Conservation (phyloP, 306 rosid genomes). For the Cicer arietinum region DNA sequence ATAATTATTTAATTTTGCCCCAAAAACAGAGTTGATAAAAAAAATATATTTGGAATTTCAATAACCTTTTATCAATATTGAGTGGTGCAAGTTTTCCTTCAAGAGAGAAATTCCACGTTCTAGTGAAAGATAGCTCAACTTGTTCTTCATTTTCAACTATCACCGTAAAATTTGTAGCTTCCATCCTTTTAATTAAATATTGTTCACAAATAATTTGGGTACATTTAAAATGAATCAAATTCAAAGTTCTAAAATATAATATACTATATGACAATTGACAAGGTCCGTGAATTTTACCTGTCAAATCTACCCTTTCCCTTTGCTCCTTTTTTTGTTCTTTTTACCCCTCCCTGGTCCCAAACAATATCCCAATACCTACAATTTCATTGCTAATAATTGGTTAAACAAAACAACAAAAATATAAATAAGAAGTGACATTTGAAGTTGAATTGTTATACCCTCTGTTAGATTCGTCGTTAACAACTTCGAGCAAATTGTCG, state of each 20-base stretch:
- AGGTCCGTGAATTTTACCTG: slow-evolving; percentile 45
- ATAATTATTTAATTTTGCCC: neutral
- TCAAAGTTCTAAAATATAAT: neutral
- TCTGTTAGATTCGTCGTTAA: slow-evolving; percentile 56
- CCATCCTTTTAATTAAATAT: slow-evolving; percentile 36
- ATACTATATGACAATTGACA: neutral
- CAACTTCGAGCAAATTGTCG: slow-evolving; percentile 86
- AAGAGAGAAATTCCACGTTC: slow-evolving; percentile 76
- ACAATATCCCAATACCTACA: slow-evolving; percentile 59
- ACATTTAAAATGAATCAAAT: neutral
- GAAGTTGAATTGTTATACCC: slow-evolving; percentile 43
- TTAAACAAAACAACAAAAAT: slow-evolving; percentile 10
- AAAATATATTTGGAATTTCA: neutral
- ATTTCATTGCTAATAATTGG: neutral
- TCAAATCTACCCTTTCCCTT: slow-evolving; percentile 54
- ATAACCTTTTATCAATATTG: slow-evolving; percentile 86
- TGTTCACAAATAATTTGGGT: neutral
- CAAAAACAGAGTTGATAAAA: neutral
- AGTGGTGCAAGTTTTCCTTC: slow-evolving; percentile 74
- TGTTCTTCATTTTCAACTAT: slow-evolving; percentile 77
- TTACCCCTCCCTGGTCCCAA: slow-evolving; percentile 48
- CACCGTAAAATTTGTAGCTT: slow-evolving; percentile 54
- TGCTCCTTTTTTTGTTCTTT: slow-evolving; percentile 41
- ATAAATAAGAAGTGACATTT: neutral
- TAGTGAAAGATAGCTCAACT: slow-evolving; percentile 78